Percentiles rank a stretch among this genome's conserved stretches.
Evolutionary conservation across 768 basidiomycete species (phyloP).

Genomic region (Galerina marginata): DNA sequence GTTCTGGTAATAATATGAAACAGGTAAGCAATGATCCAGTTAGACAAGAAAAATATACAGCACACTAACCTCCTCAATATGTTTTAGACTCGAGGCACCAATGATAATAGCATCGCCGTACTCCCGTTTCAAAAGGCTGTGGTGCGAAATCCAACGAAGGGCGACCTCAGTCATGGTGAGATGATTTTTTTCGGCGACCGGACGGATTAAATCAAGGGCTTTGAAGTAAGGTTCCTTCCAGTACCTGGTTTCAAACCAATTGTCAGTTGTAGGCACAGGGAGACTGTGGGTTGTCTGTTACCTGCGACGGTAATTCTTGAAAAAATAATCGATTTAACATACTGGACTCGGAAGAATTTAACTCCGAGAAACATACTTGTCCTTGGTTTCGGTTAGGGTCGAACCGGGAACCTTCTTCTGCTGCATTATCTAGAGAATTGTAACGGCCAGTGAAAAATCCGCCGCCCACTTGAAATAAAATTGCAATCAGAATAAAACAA

Average conservation of each 20-base stretch:
- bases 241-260: constrained; percentile 38
- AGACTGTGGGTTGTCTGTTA: constrained; percentile 20
- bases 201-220: constrained; percentile 48
- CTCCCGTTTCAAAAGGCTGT: constrained; percentile 53
- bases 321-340: neutral
- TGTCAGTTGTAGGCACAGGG: constrained; percentile 14
- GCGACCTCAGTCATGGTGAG: constrained; percentile 60
- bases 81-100: constrained; percentile 62
- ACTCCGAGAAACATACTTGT: constrained; percentile 32
- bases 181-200: constrained; percentile 48
- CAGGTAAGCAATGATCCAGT: neutral
- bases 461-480: constrained; percentile 52
- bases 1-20: constrained; percentile 39
- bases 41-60: neutral
- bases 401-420: constrained; percentile 62
- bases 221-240: constrained; percentile 61
- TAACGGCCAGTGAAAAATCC: constrained; percentile 66
- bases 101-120: constrained; percentile 60
- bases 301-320: constrained; percentile 47
- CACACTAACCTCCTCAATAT: constrained; percentile 53
- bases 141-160: constrained; percentile 67
- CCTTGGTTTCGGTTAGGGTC: constrained; percentile 53
- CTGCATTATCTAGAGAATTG: constrained; percentile 39
- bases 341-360: neutral
- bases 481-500: neutral